Evolutionary conservation across 257 asterid species (phyloP).

Genomic region (Striga asiatica): DNA sequence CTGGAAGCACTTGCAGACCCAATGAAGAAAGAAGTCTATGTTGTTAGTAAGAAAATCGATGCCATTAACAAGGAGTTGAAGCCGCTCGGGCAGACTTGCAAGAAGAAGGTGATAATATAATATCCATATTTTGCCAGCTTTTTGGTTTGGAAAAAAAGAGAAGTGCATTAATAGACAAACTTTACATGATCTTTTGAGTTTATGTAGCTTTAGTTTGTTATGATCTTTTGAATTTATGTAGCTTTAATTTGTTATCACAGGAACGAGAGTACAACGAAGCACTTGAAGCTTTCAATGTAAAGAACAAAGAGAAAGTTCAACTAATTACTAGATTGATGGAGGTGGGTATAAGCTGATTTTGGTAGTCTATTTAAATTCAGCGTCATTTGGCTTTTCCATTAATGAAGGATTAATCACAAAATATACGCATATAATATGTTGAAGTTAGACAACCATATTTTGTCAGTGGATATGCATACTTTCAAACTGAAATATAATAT

Average conservation of each 20-base stretch:
- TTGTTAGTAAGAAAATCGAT: constrained; percentile 79
- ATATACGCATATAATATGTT: no score
- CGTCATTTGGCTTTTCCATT: neutral
- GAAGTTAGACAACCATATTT: no score
- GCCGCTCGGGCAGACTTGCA: constrained; percentile 84
- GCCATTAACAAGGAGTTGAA: constrained; percentile 77
- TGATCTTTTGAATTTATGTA: neutral
- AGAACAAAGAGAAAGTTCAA: constrained; percentile 94
- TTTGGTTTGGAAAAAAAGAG: no score
- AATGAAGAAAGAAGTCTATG: constrained; percentile 74
- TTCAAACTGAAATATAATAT: no score
- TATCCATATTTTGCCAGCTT: no score
- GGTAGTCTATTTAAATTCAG: neutral
- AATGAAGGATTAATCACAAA: neutral
- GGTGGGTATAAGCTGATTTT: constrained; percentile 35
- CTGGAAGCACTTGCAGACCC: constrained; percentile 79
- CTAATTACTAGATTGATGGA: constrained; percentile 91
- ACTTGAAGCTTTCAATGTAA: constrained; percentile 89
- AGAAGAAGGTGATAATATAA: constrained; percentile 62
- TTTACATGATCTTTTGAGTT: no score
- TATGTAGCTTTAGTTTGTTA: neutral
- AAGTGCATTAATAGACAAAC: no score
- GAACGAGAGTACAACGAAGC: constrained; percentile 96
- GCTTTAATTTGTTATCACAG: constrained; percentile 26
- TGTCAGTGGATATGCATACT: no score